Evolutionary conservation across 805 yeast genomes (phyloP), one percentile per base, ranked within the genome.

Genomic region (Debaryomyces prosopidis): DNA sequence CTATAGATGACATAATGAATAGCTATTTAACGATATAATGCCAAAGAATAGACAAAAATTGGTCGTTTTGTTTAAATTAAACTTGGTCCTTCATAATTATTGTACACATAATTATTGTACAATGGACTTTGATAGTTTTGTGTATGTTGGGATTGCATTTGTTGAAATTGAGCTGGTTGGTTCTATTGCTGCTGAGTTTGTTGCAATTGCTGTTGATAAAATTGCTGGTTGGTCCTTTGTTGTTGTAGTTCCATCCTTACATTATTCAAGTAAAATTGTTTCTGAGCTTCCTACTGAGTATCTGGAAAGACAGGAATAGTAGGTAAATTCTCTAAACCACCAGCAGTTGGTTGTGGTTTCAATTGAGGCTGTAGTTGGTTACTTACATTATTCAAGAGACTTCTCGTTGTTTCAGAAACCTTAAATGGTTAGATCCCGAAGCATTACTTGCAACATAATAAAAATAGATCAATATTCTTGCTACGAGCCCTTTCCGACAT

Each of bases 261-360:
- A 45, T 67, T 66, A 36, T 62, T 56, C 48, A 71, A 55, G 44
- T 54, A 64, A 34, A 56, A 65, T 44, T 69, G 70, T 34, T 62
- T 63, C 42, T 68, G 73, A 15, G 68, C 69, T 27, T 68, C 73
- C 42, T 66, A 67, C 53, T 78, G 80, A 7, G 87, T 82, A 53
- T 82, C 82, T 0, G 88, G 89, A 54, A 84, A 86, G 6, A 84
- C 87, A 2, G 89, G 79, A 3, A 78, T 66, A 0, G 90, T 85
- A 8, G 84, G 84, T 36, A 85, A 61, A 41, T 69, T 68, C 57
- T 86, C 91, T 48, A 83, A 72, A 0, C 91, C 92, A 3, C 91
- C 92, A 28, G 89, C 86, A 1, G 89, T 84, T 2, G 81, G 76
- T 56, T 80, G 85, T 12, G 73, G 67, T 54, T 71, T 65, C 52